A percentile compares a stretch with the other conserved stretches of the same genome.
Conservation (phyloP, 495 filamentous ascomycete species). For the Aspergillus bertholletiae region DNA sequence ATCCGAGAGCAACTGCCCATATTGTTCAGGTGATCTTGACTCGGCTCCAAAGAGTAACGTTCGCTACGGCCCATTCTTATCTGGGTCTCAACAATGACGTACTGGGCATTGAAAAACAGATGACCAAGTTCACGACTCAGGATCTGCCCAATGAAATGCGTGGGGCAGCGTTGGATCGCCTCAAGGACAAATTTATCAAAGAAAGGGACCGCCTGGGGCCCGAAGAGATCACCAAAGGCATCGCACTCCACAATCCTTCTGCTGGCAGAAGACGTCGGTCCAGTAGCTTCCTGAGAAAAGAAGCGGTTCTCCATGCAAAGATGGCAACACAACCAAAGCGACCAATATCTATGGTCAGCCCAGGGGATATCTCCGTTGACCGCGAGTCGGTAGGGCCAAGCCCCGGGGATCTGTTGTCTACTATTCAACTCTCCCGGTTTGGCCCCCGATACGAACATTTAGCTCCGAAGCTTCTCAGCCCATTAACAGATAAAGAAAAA, state of each 20-base stretch:
- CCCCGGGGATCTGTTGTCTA: slow-evolving; percentile 77
- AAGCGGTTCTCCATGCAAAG: slow-evolving; percentile 70
- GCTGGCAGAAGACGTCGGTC: slow-evolving; percentile 65
- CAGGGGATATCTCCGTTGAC: slow-evolving; percentile 15
- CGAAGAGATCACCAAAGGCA: slow-evolving; percentile 88
- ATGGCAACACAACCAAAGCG: slow-evolving; percentile 24
- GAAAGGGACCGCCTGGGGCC: slow-evolving; percentile 80
- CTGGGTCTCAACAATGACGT: slow-evolving; percentile 89
- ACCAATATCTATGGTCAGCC: slow-evolving; percentile 16
- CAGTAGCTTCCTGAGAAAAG: slow-evolving; percentile 72
- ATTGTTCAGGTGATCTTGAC: slow-evolving; percentile 97
- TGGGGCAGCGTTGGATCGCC: slow-evolving; percentile 73
- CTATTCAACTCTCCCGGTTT: slow-evolving; percentile 68
- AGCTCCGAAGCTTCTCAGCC: slow-evolving; percentile 41
- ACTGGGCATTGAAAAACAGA: slow-evolving; percentile 81
- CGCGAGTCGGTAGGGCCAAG: slow-evolving; percentile 46
- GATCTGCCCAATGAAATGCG: slow-evolving; percentile 90
- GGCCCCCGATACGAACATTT: slow-evolving; percentile 37
- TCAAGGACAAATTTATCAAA: slow-evolving; percentile 89
- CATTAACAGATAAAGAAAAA: slow-evolving; percentile 55
- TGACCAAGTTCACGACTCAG: slow-evolving; percentile 87
- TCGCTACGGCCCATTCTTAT: slow-evolving; percentile 90
- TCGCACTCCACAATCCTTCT: slow-evolving; percentile 86
- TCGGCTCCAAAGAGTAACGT: slow-evolving; percentile 87
- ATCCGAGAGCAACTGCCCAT: slow-evolving; percentile 93